Base-by-base conservation (phyloP, 2,329 filamentous ascomycete species). In the Aspergillus novoparasiticus region DNA sequence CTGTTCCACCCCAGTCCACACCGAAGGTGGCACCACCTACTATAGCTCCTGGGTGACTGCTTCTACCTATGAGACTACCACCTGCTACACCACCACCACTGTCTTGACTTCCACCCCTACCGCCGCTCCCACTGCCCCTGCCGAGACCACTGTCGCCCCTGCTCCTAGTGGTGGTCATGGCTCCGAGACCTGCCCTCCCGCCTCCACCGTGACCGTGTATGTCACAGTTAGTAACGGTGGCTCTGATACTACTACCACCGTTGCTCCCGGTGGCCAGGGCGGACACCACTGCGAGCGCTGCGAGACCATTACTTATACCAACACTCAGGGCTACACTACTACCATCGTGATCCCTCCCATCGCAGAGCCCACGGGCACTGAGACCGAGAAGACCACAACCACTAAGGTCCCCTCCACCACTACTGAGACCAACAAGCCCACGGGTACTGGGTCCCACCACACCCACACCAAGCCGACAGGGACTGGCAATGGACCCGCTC, bases 1-100 rank as follows among this genome's bases (percentile, higher is more conserved):
- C n/a, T 74, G 70, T 65, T 76, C 75, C n/a, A 76, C 72, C 36
- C 61, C 74, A 11, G 62, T 77, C 41, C 69, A 66, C 46, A 71
- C 72, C 19, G 50, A 66, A 8, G 62, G 65, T 23, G 67, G 69
- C 23, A 70, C 67, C 43, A 78, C 76, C n/a, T 75, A 66, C 64
- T 78, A 75, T 66, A 73, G 72, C 54, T 75, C 74, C 14, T 78
- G 71, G 69, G 58, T 76, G 30, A 74, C 72, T 1, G 68, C 71
- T 48, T 70, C 72, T 3, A 64, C 65, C 30, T 72, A 71, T 46
- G 72, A 69, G 14, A 76, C 75, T 26, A 75, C 73, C 10, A 71
- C 71, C 9, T 71, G 70, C 67, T 74, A 72, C 58, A 68, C 73
- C n/a, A 63, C 70, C 39, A 67, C 64, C 19, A 62, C 62, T 9